phyloP scores from a whole-genome alignment of 2,329 filamentous ascomycete genomes.

The Zasmidium angulare region DNA sequence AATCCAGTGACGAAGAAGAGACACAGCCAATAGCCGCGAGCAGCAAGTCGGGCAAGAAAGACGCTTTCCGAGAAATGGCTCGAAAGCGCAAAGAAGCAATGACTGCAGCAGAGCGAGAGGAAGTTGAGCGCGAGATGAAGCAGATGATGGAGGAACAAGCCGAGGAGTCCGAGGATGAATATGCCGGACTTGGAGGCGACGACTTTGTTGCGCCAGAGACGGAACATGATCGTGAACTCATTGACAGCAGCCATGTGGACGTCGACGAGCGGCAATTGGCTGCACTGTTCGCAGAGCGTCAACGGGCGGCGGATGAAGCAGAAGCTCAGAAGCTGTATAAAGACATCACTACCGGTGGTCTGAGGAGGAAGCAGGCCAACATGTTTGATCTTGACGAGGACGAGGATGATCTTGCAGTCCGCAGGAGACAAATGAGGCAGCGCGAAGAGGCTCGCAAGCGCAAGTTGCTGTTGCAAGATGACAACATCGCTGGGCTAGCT shows the following conservation, averaged over 20 bases:
- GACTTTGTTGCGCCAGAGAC: conserved; percentile 75
- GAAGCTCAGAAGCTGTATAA: conserved; percentile 88
- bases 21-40: conserved; percentile 26
- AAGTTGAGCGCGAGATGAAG: conserved; percentile 74
- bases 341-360: conserved; percentile 84
- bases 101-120: conserved; percentile 39
- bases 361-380: conserved; percentile 76
- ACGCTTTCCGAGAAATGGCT: conserved; percentile 70
- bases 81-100: conserved; percentile 57
- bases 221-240: conserved; percentile 78
- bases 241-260: conserved; percentile 76
- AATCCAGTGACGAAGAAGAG: conserved; percentile 43
- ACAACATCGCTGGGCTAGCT: conserved; percentile 80
- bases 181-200: conserved; percentile 90
- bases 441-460: conserved; percentile 89
- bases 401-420: conserved; percentile 76
- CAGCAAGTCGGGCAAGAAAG: conserved; percentile 33
- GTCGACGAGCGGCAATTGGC: conserved; percentile 79
- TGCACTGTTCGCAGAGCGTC: conserved; percentile 80
- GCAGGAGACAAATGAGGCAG: conserved; percentile 75
- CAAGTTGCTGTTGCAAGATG: conserved; percentile 81
- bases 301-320: conserved; percentile 78
- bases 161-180: conserved; percentile 97
- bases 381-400: conserved; percentile 73
- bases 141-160: conserved; percentile 92